phyloP scores from a whole-genome alignment of 768 basidiomycete genomes.

The Lactifluus volemus region DNA sequence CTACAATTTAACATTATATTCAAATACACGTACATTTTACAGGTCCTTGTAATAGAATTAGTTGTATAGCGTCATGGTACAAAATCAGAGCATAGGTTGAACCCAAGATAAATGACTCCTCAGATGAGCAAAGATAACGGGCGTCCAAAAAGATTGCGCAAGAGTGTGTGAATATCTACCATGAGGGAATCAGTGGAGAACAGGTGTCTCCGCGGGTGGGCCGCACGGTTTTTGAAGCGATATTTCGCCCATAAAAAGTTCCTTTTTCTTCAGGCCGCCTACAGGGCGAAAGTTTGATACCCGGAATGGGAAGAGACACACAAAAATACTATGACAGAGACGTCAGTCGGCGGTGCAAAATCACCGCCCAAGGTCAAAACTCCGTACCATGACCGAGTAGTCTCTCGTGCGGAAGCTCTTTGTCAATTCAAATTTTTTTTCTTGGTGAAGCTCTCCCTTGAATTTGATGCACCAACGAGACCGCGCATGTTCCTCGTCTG shows the following conservation, averaged over 20 bases:
- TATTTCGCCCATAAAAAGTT: slow-evolving; percentile 6
- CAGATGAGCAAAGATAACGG: not conserved
- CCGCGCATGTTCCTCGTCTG: not conserved
- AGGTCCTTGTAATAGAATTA: not conserved
- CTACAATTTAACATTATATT: not conserved
- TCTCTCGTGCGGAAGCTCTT: not conserved
- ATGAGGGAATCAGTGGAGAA: not conserved
- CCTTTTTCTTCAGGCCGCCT: not conserved
- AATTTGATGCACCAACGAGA: slow-evolving; percentile 7
- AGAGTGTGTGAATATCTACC: not conserved
- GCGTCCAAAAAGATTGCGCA: not conserved
- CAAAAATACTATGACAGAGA: not conserved
- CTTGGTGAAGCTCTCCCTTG: not conserved
- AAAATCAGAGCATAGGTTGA: not conserved
- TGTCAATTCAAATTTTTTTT: not conserved
- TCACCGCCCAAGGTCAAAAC: not conserved
- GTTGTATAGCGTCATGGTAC: not conserved
- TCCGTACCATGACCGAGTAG: slow-evolving; percentile 9
- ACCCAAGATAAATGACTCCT: not conserved
- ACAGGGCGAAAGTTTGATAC: not conserved
- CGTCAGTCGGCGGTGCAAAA: not conserved
- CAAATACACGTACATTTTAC: not conserved
- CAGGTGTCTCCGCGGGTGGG: not conserved
- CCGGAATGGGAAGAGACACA: not conserved
- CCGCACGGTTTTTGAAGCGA: not conserved